These are phyloP conservation scores for Ambrosiella cleistominuta DNA, from an alignment of 2,329 filamentous ascomycete genomes.

Conservation along the genomic window DNA sequence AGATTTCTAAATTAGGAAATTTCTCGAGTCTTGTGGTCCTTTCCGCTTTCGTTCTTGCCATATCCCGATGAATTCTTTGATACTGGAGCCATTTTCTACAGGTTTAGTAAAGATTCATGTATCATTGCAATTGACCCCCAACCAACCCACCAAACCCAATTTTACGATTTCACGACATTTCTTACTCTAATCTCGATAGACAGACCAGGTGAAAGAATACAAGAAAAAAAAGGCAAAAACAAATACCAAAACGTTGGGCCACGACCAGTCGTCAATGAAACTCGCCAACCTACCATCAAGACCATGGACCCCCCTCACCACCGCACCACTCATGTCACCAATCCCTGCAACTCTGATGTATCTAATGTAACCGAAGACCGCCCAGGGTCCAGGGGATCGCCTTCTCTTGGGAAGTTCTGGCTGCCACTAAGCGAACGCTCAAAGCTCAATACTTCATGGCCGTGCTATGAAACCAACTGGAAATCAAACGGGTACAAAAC, in stretches of 20 bases:
- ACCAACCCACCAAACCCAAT: too few species aligned
- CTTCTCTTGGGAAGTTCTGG: not conserved
- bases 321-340: not conserved
- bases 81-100: not conserved
- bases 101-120: too few species aligned
- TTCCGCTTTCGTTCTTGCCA: not conserved
- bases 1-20: not conserved
- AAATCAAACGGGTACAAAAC: not conserved
- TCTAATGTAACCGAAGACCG: not conserved
- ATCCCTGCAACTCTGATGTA: not conserved
- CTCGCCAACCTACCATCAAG: not conserved
- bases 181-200: too few species aligned
- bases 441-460: not conserved
- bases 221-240: too few species aligned
- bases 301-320: not conserved
- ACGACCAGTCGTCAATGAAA: not conserved
- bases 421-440: not conserved
- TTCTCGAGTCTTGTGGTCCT: not conserved
- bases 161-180: too few species aligned
- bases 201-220: not conserved
- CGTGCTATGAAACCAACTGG: not conserved
- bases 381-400: not conserved
- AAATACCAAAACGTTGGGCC: not conserved
- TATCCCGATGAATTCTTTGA: not conserved
- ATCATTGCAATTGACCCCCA: too few species aligned